Conservation (phyloP, 2,329 filamentous ascomycete species). For the Ascocoryne sarcoides region DNA sequence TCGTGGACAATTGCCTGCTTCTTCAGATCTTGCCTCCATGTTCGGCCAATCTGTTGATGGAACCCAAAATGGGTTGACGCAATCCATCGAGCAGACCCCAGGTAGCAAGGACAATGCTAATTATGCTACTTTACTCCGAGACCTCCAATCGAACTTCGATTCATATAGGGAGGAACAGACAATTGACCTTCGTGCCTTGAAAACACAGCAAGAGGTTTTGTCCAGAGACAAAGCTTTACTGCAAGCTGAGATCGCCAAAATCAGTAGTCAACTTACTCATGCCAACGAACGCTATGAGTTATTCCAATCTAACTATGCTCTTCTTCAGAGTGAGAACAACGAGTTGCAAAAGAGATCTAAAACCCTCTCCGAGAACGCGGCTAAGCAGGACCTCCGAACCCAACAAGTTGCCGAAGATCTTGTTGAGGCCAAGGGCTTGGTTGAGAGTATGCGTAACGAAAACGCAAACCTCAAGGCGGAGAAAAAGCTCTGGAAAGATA, state of each 20-base stretch:
- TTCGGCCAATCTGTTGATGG: constrained; percentile 65
- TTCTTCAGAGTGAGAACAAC: constrained; percentile 74
- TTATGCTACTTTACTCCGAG: constrained; percentile 70
- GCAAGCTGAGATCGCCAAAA: constrained; percentile 71
- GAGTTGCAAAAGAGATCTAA: constrained; percentile 81
- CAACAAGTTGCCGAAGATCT: constrained; percentile 92
- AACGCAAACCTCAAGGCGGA: constrained; percentile 90
- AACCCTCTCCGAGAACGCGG: constrained; percentile 68
- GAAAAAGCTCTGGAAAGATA: constrained; percentile 89
- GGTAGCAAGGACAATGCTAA: constrained; percentile 54
- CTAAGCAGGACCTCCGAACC: constrained; percentile 81
- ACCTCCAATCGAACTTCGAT: constrained; percentile 85
- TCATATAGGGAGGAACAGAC: constrained; percentile 78
- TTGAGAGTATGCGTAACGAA: constrained; percentile 84
- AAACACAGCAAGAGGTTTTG: constrained; percentile 74
- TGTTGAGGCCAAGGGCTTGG: constrained; percentile 70
- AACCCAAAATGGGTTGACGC: constrained; percentile 42
- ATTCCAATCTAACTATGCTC: constrained; percentile 77
- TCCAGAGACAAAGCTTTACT: constrained; percentile 74
- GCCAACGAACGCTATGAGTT: constrained; percentile 81
- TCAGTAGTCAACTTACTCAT: constrained; percentile 72
- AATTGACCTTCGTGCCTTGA: constrained; percentile 71
- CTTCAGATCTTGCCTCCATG: constrained; percentile 54
- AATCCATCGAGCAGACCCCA: constrained; percentile 45
- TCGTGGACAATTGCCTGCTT: constrained; percentile 50